Conservation (phyloP, 345 rosid genomes). For the Ceriops decandra region DNA sequence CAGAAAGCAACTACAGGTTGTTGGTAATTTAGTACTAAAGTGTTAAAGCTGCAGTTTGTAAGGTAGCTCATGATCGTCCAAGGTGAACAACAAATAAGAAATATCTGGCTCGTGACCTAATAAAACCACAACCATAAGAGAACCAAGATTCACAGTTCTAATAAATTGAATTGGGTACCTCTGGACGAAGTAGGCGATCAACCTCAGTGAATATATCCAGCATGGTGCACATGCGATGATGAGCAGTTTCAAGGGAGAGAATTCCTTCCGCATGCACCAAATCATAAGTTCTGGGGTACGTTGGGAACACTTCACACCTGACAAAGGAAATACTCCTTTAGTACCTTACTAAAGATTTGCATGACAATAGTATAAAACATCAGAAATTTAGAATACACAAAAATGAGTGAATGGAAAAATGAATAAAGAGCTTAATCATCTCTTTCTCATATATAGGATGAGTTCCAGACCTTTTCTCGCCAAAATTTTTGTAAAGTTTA, state of each 20-base stretch:
- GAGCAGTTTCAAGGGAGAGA: conserved; percentile 53
- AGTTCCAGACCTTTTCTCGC: too few relatives aligned
- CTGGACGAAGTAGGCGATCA: conserved; percentile 95
- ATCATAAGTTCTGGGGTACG: conserved; percentile 92
- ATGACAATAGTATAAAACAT: background rate
- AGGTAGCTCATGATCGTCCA: background rate
- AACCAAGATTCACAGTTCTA: background rate
- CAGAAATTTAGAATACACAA: background rate
- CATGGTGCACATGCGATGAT: conserved; percentile 47
- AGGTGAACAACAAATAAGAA: background rate
- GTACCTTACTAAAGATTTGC: background rate
- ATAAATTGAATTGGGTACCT: conserved; percentile 43
- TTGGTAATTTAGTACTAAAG: background rate
- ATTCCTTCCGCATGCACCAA: conserved; percentile 86
- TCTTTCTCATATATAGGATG: too few relatives aligned
- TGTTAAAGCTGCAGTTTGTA: background rate
- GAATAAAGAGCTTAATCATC: too few relatives aligned
- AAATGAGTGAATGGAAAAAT: background rate
- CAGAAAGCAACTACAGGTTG: background rate
- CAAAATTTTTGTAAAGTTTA: too few relatives aligned
- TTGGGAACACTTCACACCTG: conserved; percentile 98
- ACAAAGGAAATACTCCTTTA: background rate
- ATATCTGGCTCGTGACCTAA: background rate
- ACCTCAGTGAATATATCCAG: conserved; percentile 69
- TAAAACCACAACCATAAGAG: background rate